Percentiles rank a stretch among this genome's conserved stretches.
Evolutionary conservation across 768 basidiomycete species (phyloP).

Genomic region (Podaxis sp.): DNA sequence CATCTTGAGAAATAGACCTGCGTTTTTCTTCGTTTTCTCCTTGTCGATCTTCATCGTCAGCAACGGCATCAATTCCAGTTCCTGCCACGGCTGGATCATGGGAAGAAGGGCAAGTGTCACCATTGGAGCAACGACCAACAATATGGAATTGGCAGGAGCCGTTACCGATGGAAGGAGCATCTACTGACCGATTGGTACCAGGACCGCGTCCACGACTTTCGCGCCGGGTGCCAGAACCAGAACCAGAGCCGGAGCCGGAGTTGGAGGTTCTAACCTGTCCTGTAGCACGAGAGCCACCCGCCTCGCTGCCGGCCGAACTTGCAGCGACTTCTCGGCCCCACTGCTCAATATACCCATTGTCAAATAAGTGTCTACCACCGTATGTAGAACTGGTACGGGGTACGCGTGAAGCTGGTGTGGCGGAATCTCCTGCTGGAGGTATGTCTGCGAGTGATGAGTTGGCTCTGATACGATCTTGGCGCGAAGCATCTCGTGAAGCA

Average conservation of each 20-base stretch:
- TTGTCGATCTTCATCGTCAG: neutral
- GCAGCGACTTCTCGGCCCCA: conserved; percentile 11
- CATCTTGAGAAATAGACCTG: neutral
- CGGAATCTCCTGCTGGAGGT: neutral
- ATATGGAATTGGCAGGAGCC: conserved; percentile 14
- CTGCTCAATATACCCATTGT: conserved; percentile 2
- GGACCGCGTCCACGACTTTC: neutral
- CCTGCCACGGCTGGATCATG: conserved; percentile 21
- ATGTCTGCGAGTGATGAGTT: neutral
- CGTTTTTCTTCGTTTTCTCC: conserved; percentile 3
- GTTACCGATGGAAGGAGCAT: conserved; percentile 10
- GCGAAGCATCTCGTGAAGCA: conserved; percentile 9
- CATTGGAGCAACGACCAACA: conserved; percentile 20
- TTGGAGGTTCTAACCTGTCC: neutral
- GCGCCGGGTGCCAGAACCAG: neutral
- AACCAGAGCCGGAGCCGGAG: neutral
- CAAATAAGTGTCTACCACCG: conserved; percentile 3
- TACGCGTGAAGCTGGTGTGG: neutral
- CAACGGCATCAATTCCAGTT: neutral
- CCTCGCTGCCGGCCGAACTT: neutral
- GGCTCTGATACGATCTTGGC: neutral
- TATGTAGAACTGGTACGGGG: neutral
- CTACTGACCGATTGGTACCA: conserved; percentile 15
- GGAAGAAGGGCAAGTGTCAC: conserved; percentile 22
- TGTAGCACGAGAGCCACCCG: neutral